Conservation (phyloP, 768 basidiomycete species). For the Hypholoma fasciculare region DNA sequence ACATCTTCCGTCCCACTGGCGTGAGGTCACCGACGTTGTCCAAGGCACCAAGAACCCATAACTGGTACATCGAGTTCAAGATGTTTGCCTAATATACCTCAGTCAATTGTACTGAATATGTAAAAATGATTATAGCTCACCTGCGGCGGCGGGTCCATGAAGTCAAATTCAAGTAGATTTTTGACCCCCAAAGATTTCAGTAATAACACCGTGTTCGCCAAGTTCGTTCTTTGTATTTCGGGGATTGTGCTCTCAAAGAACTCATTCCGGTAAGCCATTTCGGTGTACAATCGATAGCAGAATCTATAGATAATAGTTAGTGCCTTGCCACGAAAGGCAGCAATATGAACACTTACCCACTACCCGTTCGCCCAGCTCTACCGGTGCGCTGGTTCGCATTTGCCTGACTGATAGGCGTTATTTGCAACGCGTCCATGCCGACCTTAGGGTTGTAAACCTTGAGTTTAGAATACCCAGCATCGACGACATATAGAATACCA, state of each 20-base stretch:
- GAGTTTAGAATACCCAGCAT: constrained; percentile 94
- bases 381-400: constrained; percentile 97
- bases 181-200: constrained; percentile 97
- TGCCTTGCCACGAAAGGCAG: neutral
- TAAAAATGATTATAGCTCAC: constrained; percentile 31
- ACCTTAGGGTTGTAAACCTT: constrained; percentile 99
- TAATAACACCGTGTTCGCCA: constrained; percentile 94
- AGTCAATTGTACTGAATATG: neutral
- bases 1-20: constrained; percentile 92
- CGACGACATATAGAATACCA: constrained; percentile 96
- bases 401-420: constrained; percentile 98
- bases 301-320: constrained; percentile 47
- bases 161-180: constrained; percentile 96
- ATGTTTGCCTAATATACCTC: constrained; percentile 76
- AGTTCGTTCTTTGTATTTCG: constrained; percentile 96
- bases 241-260: constrained; percentile 95
- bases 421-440: constrained; percentile 99
- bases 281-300: constrained; percentile 96
- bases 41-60: constrained; percentile 97
- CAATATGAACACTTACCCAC: constrained; percentile 59
- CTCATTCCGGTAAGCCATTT: constrained; percentile 96
- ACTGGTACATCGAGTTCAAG: constrained; percentile 98
- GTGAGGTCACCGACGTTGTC: constrained; percentile 98
- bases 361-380: constrained; percentile 94
- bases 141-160: constrained; percentile 99